phyloP scores from a whole-genome alignment of 2,329 filamentous ascomycete species.

The Exutisphaerella laricina region DNA sequence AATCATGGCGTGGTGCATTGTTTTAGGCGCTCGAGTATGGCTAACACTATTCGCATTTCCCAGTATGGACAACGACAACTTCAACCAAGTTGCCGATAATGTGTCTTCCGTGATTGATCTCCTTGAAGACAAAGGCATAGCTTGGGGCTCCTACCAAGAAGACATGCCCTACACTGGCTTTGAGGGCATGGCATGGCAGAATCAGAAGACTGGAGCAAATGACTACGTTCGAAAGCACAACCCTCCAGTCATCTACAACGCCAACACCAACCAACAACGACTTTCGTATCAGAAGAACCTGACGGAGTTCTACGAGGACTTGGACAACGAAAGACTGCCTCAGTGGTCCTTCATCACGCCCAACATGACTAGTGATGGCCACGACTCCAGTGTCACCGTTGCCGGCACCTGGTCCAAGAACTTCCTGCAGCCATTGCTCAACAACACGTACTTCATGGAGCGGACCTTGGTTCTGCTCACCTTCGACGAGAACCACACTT shows the following conservation, averaged over 20 bases:
- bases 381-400: constrained; percentile 65
- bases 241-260: constrained; percentile 58
- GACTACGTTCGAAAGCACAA: constrained; percentile 47
- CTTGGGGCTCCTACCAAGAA: constrained; percentile 64
- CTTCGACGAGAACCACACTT: constrained; percentile 73
- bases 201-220: constrained; percentile 60
- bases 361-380: constrained; percentile 71
- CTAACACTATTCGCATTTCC: no score
- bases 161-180: constrained; percentile 71
- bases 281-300: constrained; percentile 69
- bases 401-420: constrained; percentile 62
- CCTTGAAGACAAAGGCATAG: constrained; percentile 39
- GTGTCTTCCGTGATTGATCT: constrained; percentile 39
- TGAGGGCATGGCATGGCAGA: constrained; percentile 57
- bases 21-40: no score
- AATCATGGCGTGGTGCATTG: no score
- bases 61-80: constrained; percentile 63
- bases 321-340: constrained; percentile 58
- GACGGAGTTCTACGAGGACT: constrained; percentile 61
- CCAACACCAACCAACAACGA: constrained; percentile 53
- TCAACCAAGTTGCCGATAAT: constrained; percentile 45
- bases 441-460: constrained; percentile 65
- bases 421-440: constrained; percentile 66
- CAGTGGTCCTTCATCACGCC: constrained; percentile 66
- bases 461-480: constrained; percentile 70